A percentile compares a stretch with the other conserved stretches of the same genome.
Evolutionary conservation across 2,329 filamentous ascomycete species (phyloP).

Genomic region (Claviceps sp.): DNA sequence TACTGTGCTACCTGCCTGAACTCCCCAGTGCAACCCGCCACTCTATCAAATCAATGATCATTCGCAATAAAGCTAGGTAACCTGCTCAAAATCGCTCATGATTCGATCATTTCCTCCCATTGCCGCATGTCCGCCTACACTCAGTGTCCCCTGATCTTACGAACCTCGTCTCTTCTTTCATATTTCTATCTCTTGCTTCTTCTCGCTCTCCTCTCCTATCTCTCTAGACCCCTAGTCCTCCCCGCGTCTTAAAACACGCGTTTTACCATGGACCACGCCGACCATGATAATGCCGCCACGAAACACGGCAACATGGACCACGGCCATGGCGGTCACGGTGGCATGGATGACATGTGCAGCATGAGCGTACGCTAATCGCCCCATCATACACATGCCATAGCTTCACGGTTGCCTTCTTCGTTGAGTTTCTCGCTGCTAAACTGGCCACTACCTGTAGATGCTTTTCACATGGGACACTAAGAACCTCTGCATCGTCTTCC

Average conservation of each 20-base stretch:
- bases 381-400: not conserved
- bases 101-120: no score
- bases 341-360: conserved; percentile 58
- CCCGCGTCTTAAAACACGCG: not conserved
- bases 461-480: conserved; percentile 92
- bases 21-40: no score
- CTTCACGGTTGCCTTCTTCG: not conserved
- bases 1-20: no score
- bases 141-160: no score
- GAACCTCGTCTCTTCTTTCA: no score
- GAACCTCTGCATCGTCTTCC: conserved; percentile 94
- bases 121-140: no score
- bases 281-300: conserved; percentile 21
- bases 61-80: no score
- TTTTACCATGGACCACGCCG: conserved; percentile 7
- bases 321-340: conserved; percentile 28
- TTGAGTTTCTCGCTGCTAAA: not conserved
- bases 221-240: not conserved
- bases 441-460: conserved; percentile 47
- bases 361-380: conserved; percentile 60
- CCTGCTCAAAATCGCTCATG: no score
- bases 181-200: not conserved
- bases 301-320: conserved; percentile 23
- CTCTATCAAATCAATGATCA: no score
- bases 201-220: not conserved